phyloP scores from a whole-genome alignment of 2,329 filamentous ascomycete species.

The Didymella exigua region DNA sequence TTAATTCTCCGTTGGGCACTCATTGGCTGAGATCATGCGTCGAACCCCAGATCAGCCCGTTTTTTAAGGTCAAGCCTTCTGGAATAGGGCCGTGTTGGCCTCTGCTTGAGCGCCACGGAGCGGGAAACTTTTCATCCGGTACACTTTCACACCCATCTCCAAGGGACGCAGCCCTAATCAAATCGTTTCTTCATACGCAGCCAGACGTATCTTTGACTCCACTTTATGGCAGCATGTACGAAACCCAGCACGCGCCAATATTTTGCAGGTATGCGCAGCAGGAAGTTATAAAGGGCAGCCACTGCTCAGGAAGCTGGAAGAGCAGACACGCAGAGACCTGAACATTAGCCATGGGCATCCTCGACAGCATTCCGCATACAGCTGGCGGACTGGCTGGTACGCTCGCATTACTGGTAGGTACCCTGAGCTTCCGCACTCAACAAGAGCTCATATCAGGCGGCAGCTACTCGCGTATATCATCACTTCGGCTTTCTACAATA shows the following conservation, averaged over 20 bases:
- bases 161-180: background rate
- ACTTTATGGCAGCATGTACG: background rate
- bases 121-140: background rate
- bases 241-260: background rate
- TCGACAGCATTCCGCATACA: background rate
- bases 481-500: background rate
- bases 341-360: background rate
- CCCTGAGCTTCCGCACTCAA: background rate
- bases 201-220: background rate
- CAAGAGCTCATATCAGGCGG: background rate
- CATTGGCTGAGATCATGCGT: no score
- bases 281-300: background rate
- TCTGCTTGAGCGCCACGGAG: no score
- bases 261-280: background rate
- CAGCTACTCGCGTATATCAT: background rate
- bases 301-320: background rate
- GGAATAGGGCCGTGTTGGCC: no score
- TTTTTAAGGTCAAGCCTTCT: no score
- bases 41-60: no score
- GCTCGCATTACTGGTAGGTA: background rate
- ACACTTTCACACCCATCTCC: background rate
- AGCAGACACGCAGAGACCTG: background rate
- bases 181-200: background rate
- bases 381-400: background rate
- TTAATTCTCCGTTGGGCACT: no score